A percentile compares a stretch with the other conserved stretches of the same genome.
These are phyloP conservation scores for Mytilinidion resinicola DNA, from an alignment of 495 filamentous ascomycete species.

Conservation along the genomic window DNA sequence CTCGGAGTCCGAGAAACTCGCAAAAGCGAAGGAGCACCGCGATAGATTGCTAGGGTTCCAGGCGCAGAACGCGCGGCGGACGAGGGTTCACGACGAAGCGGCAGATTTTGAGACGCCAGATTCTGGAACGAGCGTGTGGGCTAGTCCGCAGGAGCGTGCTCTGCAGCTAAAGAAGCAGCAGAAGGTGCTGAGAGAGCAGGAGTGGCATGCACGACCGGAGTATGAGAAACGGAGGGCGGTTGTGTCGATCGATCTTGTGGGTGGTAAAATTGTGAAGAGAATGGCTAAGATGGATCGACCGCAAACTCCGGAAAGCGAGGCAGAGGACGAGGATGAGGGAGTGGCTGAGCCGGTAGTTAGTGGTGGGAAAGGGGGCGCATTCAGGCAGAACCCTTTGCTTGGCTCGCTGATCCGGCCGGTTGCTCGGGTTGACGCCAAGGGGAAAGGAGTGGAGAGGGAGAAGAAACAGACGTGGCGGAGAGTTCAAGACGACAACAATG, in stretches of 20 bases:
- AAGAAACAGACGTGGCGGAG: slow-evolving; percentile 66
- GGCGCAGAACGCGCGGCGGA: slow-evolving; percentile 78
- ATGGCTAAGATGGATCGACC: slow-evolving; percentile 55
- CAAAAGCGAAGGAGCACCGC: slow-evolving; percentile 62
- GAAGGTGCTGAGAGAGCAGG: slow-evolving; percentile 76
- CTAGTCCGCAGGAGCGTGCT: slow-evolving; percentile 78
- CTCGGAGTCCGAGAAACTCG: slow-evolving; percentile 40
- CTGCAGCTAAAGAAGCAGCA: slow-evolving; percentile 86
- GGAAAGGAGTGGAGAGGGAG: slow-evolving; percentile 36
- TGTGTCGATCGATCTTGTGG: slow-evolving; percentile 75
- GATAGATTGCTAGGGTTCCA: slow-evolving; percentile 81
- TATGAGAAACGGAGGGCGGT: slow-evolving; percentile 90
- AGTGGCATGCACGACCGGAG: slow-evolving; percentile 83
- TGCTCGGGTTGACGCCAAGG: slow-evolving; percentile 53
- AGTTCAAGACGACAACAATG: slow-evolving; percentile 83
- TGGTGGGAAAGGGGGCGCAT: slow-evolving; percentile 49
- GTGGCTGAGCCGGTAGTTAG: slow-evolving; percentile 33
- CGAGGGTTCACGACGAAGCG: slow-evolving; percentile 85
- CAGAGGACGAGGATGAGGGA: slow-evolving; percentile 38
- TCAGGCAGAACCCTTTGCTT: slow-evolving; percentile 79
- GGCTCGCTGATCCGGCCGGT: slow-evolving; percentile 74
- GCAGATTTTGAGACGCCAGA: slow-evolving; percentile 80
- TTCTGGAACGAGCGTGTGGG: slow-evolving; percentile 73
- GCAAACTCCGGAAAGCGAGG: slow-evolving; percentile 38
- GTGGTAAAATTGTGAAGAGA: slow-evolving; percentile 67